phyloP scores from a whole-genome alignment of 179 eudicot genomes.

The Silene coronaria region DNA sequence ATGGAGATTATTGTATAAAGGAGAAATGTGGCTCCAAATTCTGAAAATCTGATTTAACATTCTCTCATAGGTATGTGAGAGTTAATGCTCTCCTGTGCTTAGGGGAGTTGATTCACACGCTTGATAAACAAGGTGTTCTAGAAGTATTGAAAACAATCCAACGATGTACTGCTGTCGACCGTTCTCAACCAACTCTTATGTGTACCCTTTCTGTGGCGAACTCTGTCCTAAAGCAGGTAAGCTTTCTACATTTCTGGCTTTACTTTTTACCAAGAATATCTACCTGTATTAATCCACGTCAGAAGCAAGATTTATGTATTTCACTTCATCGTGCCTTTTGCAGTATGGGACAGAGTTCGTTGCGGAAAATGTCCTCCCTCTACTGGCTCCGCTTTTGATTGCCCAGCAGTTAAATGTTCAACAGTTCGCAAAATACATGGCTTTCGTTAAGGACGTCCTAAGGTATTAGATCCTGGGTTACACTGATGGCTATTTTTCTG shows the following conservation, averaged over 20 bases:
- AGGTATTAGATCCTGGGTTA: constrained; percentile 38
- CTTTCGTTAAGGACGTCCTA: constrained; percentile 72
- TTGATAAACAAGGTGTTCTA: constrained; percentile 65
- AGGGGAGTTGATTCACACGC: constrained; percentile 67
- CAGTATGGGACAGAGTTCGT: constrained; percentile 84
- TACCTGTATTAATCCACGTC: not conserved
- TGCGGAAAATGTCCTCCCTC: constrained; percentile 82
- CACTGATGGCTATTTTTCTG: not conserved
- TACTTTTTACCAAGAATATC: not conserved
- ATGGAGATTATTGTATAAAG: not conserved
- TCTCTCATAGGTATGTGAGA: constrained; percentile 60
- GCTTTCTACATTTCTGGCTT: not conserved
- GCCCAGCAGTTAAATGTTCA: constrained; percentile 90
- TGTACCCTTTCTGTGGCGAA: constrained; percentile 86
- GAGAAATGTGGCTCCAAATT: not conserved
- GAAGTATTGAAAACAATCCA: constrained; percentile 77
- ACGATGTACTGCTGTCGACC: constrained; percentile 91
- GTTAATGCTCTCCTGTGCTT: constrained; percentile 86
- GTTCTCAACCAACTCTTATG: constrained; percentile 93
- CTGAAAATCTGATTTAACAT: constrained; percentile 10
- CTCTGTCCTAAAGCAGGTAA: constrained; percentile 79
- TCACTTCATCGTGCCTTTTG: constrained; percentile 17
- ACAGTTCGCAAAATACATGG: constrained; percentile 94
- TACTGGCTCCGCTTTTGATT: constrained; percentile 65
- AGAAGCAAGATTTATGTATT: not conserved